Percentiles rank a stretch among this genome's conserved stretches.
phyloP scores from a whole-genome alignment of 306 rosid species.

The Quercus ilex region DNA sequence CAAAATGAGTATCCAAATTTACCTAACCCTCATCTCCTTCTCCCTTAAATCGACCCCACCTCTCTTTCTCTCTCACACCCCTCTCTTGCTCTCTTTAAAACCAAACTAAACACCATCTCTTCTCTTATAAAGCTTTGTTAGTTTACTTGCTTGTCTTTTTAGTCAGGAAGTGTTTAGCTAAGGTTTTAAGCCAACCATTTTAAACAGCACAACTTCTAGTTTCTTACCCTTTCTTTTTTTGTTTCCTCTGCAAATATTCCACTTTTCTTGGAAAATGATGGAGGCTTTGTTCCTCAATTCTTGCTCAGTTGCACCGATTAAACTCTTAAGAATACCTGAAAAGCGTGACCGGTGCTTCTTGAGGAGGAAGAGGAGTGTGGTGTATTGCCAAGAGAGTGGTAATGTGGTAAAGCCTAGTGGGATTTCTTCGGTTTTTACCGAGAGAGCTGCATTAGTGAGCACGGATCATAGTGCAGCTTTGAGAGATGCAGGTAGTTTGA shows the following conservation, averaged over 20 bases:
- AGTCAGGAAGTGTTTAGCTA: slow-evolving; percentile 41
- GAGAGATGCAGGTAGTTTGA: slow-evolving; percentile 70
- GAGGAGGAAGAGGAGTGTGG: slow-evolving; percentile 39
- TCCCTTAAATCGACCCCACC: slow-evolving; percentile 55
- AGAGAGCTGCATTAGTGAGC: slow-evolving; percentile 35
- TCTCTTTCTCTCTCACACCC: slow-evolving; percentile 18
- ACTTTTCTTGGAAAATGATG: slow-evolving; percentile 40
- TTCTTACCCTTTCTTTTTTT: slow-evolving; percentile 11
- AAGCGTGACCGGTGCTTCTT: slow-evolving; percentile 27
- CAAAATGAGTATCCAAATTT: slow-evolving; percentile 17
- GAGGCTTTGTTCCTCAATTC: slow-evolving; percentile 54
- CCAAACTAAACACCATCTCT: slow-evolving; percentile 41
- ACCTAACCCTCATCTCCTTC: slow-evolving; percentile 71
- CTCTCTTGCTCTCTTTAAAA: slow-evolving; percentile 34
- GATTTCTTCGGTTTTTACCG: slow-evolving; percentile 42
- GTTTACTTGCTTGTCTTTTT: slow-evolving; percentile 55
- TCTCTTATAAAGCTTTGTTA: slow-evolving; percentile 38
- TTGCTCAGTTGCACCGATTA: slow-evolving; percentile 35
- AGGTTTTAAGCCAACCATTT: slow-evolving; percentile 46
- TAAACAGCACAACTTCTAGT: slow-evolving; percentile 31
- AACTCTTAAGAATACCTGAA: slow-evolving; percentile 21
- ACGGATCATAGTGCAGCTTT: slow-evolving; percentile 42
- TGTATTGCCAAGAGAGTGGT: slow-evolving; percentile 57
- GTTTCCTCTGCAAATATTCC: slow-evolving; percentile 8
- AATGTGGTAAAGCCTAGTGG: slow-evolving; percentile 47